Evolutionary conservation across 2,329 filamentous ascomycete species (phyloP), one percentile per base, ranked within the genome.

Genomic region (Simplicillium aogashimaense): DNA sequence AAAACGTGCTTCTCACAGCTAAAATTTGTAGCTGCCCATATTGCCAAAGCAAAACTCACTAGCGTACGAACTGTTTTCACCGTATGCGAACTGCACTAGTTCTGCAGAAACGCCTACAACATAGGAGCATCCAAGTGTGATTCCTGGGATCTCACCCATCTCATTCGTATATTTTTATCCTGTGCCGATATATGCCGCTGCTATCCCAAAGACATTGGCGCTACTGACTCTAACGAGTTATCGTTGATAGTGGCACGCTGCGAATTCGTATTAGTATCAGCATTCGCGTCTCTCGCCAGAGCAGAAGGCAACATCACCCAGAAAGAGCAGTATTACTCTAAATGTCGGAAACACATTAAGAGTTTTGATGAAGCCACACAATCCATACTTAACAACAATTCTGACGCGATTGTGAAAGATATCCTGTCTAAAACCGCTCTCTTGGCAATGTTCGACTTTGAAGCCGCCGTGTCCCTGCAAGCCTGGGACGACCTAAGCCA

Each of bases 61-160:
- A 32, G 6, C 30, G 20, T 9, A 5, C 20, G 6, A 25, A 25
- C 20, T 6, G 42, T 70, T 1, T 87, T 88, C 52, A 74, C 71
- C 1, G 43, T 70, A 1, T 56, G 67, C 3, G 87, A 95, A 50
- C 66, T 94, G 3, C 74, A 89, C 48, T 94, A 87, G 87, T 89
- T 94, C 55, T 82, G 81, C 30, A 81, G 81, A 46, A 90, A 85
- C 46, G 73, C 83, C 1, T 94, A 94, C 64, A 94, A 92, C 48
- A 57, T 88, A 7, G 81, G 79, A 0, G 59, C 90, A 4, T 76
- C 78, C 44, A 67, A 81, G 47, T 67, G 69, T 2, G 64, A 72
- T 3, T 47, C 43, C 1, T 81, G 82, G 68, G 56, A 72, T 17
- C 66, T 79, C 1, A 54, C 57, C 6, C 58, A 69, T 37, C 64